Base-by-base conservation (phyloP, 139 green algal species). In the Microglena sp. region DNA sequence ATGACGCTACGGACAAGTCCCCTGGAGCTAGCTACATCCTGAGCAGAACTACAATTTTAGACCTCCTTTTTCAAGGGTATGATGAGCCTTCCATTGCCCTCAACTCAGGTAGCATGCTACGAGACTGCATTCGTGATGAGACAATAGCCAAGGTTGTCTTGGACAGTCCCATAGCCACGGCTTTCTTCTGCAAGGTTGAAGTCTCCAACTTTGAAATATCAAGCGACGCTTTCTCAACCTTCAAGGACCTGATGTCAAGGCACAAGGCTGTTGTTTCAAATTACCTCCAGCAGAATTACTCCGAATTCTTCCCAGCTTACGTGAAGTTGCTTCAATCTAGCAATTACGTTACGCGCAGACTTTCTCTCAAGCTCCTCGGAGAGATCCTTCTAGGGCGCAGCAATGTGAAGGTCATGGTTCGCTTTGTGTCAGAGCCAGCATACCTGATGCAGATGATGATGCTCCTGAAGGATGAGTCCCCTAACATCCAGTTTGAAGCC, bases 391-490 rank as follows among this genome's bases (percentile, higher is more conserved):
- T 97, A 62, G 92, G 96, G 66, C 68, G 81, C 5, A 66, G 33
- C 45, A 94, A 97, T 64, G 80, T 93, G 45, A 79, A 84, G 66
- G 83, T 90, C 55, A 95, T 96, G 86, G 82, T 96, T 71, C 73
- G 75, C 46, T 97, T 95, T 74, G 93, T 97, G 30, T 69, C 63
- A 21, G 84, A 95, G 33, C 72, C 80, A 36, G 74, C 84, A 40
- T 90, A 97, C 81, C 84, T 97, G 6, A 91, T 89, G 76, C 77
- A 86, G 32, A 91, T 96, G 78, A 97, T 97, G 92, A 88, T 84
- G 45, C 75, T 97, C 67, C 79, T 97, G 24, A 91, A 88, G 71
- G 90, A 95, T 71, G 70, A 74, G n/a, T 88, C 77, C 11, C 71
- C 82, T 3, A 90, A 67, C 81, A 97, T 97, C 44, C 92, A 97